Evolutionary conservation across 306 rosid species (phyloP).

Genomic region (Quercus agrifolia): DNA sequence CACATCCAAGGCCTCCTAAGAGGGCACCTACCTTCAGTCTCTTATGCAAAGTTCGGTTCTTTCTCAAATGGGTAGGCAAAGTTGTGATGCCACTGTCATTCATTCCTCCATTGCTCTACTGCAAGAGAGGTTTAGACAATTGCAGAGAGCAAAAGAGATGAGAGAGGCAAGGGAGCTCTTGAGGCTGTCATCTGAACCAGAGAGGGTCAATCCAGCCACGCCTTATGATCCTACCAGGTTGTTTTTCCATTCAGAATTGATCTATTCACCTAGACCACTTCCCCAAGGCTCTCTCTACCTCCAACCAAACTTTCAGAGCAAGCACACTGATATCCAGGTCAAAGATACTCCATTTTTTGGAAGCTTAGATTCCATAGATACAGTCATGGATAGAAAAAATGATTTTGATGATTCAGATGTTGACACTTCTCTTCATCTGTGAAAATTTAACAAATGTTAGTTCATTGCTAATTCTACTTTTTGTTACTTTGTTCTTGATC

Average conservation of each 20-base stretch:
- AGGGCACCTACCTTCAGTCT: conserved; percentile 9
- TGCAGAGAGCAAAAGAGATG: conserved; percentile 50
- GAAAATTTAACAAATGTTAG: conserved; percentile 22
- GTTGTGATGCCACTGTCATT: conserved; percentile 20
- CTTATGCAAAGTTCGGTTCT: background rate
- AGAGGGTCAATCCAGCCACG: conserved; percentile 1
- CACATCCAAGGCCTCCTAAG: conserved; percentile 4
- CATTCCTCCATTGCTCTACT: conserved; percentile 48
- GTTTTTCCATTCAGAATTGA: conserved; percentile 33
- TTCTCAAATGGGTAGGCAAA: conserved; percentile 32
- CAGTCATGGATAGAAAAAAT: conserved; percentile 19
- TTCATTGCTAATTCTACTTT: conserved; percentile 23
- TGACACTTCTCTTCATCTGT: conserved; percentile 50
- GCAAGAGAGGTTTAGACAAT: conserved; percentile 46
- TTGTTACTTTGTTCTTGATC: conserved; percentile 25
- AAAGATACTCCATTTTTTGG: conserved; percentile 15
- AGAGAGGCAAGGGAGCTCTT: conserved; percentile 47
- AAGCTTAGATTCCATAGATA: conserved; percentile 21
- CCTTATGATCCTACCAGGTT: conserved; percentile 18
- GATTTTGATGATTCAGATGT: conserved; percentile 35
- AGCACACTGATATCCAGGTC: conserved; percentile 18
- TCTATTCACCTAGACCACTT: conserved; percentile 15
- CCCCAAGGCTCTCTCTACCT: conserved; percentile 28
- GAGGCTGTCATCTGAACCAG: conserved; percentile 29
- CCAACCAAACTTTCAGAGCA: conserved; percentile 29